Evolutionary conservation across 2,329 filamentous ascomycete genomes (phyloP).

Genomic region (Xylariaceae sp.): DNA sequence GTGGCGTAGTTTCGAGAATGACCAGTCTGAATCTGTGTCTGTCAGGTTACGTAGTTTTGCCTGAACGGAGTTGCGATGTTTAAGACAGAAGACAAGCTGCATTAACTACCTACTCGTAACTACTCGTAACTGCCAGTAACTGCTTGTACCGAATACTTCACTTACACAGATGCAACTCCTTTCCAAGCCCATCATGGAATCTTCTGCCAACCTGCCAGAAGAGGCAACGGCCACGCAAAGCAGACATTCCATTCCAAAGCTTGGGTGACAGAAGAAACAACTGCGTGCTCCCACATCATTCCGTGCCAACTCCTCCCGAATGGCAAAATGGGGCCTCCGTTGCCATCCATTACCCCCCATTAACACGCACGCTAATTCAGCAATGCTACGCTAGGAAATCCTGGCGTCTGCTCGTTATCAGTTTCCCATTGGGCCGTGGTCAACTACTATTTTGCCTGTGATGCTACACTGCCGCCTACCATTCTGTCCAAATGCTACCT

Average conservation of each 20-base stretch:
- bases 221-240: conserved; percentile 7
- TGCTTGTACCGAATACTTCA: not conserved
- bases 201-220: conserved; percentile 18
- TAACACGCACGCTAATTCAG: conserved; percentile 2
- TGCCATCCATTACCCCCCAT: conserved; percentile 10
- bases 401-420: not conserved
- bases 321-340: too few relatives aligned
- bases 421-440: conserved; percentile 11
- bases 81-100: too few relatives aligned
- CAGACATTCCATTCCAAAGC: not conserved
- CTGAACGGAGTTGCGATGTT: too few relatives aligned
- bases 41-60: too few relatives aligned
- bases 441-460: not conserved
- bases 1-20: too few relatives aligned
- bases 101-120: too few relatives aligned
- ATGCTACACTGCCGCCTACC: not conserved
- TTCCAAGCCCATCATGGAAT: conserved; percentile 2
- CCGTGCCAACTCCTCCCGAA: too few relatives aligned
- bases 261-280: too few relatives aligned
- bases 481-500: not conserved
- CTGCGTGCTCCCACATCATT: too few relatives aligned
- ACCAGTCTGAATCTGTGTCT: too few relatives aligned
- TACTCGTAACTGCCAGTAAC: too few relatives aligned
- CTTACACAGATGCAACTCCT: not conserved
- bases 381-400: conserved; percentile 10